Evolutionary conservation across 345 rosid species (phyloP).

Genomic region (Trapa bicornis): DNA sequence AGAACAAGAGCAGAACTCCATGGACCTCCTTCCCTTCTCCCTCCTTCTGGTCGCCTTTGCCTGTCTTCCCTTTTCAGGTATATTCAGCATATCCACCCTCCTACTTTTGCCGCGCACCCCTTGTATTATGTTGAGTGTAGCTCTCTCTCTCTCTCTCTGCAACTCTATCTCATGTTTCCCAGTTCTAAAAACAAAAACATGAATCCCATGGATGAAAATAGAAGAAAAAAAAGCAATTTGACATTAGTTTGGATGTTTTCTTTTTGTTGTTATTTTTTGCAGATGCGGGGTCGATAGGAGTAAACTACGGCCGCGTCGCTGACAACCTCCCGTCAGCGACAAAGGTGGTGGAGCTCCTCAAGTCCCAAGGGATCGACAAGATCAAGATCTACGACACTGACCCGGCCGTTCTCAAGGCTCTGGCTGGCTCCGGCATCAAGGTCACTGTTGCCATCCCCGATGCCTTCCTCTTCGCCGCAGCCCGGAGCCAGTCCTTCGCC

Average conservation of each 20-base stretch:
- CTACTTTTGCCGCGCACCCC: background rate
- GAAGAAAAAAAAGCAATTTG: background rate
- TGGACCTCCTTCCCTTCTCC: slow-evolving; percentile 13
- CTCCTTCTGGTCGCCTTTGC: slow-evolving; percentile 3
- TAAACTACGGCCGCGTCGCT: slow-evolving; percentile 84
- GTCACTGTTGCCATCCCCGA: slow-evolving; percentile 88
- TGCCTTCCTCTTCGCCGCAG: slow-evolving; percentile 49
- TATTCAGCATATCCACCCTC: background rate
- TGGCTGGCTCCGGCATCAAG: slow-evolving; percentile 64
- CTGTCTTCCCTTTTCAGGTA: slow-evolving; percentile 20
- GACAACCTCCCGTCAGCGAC: slow-evolving; percentile 64
- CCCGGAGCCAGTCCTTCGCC: slow-evolving; percentile 44
- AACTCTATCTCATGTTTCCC: background rate
- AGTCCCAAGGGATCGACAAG: slow-evolving; percentile 52
- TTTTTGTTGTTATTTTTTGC: slow-evolving; percentile 7
- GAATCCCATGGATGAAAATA: background rate
- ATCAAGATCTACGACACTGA: slow-evolving; percentile 81
- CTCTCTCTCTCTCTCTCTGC: background rate
- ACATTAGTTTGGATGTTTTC: background rate
- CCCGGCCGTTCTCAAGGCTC: slow-evolving; percentile 60
- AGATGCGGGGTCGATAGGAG: slow-evolving; percentile 76
- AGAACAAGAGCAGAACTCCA: slow-evolving; percentile 5
- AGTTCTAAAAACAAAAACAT: background rate
- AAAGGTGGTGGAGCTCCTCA: slow-evolving; percentile 60
- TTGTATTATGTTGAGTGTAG: background rate